phyloP scores from a whole-genome alignment of 164 flowering plant species.

The Chimonanthus praecox region DNA sequence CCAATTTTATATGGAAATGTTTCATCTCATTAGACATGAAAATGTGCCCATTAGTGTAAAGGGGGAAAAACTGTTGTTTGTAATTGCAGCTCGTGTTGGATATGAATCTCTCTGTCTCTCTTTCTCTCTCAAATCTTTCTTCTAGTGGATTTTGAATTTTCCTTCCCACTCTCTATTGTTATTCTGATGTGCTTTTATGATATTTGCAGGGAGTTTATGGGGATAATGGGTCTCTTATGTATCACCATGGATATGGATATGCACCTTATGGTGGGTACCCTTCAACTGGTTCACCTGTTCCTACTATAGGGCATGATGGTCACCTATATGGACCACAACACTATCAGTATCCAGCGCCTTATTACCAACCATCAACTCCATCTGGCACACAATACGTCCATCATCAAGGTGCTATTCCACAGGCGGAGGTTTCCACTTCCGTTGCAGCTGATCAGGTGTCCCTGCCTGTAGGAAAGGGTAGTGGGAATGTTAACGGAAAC shows the following conservation, averaged over 20 bases:
- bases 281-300: slow-evolving; percentile 62
- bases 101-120: not conserved
- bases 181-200: not conserved
- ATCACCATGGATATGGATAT: slow-evolving; percentile 68
- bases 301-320: slow-evolving; percentile 71
- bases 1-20: not conserved
- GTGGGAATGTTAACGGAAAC: slow-evolving; percentile 33
- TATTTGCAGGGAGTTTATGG: slow-evolving; percentile 55
- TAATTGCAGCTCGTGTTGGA: not conserved
- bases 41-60: not conserved
- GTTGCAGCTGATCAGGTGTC: slow-evolving; percentile 46
- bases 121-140: not conserved
- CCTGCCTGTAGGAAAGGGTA: slow-evolving; percentile 40
- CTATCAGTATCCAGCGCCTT: slow-evolving; percentile 64
- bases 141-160: not conserved
- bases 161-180: not conserved
- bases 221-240: slow-evolving; percentile 56
- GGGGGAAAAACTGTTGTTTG: not conserved
- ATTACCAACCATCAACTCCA: slow-evolving; percentile 48
- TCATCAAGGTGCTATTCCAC: slow-evolving; percentile 22
- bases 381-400: slow-evolving; percentile 34
- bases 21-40: not conserved
- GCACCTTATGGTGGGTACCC: slow-evolving; percentile 68
- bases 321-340: slow-evolving; percentile 76
- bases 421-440: slow-evolving; percentile 41